Evolutionary conservation across 768 basidiomycete species (phyloP).

Genomic region (Russula earlei): DNA sequence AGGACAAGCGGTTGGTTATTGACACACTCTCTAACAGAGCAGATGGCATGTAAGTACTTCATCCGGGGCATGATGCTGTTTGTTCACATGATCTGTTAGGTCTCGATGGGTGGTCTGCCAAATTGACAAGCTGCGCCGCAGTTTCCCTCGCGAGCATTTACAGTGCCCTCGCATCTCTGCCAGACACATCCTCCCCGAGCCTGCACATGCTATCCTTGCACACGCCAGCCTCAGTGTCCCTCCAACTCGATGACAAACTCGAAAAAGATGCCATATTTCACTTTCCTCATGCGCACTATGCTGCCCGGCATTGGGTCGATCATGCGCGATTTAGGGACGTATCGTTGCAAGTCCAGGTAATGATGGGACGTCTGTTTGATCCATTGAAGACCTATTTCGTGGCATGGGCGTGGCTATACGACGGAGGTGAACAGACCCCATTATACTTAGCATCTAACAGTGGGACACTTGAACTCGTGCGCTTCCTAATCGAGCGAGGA

Average conservation of each 20-base stretch:
- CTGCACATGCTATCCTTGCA: not conserved
- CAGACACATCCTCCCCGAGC: not conserved
- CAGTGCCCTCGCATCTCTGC: not conserved
- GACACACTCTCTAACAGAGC: not conserved
- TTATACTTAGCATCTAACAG: not conserved
- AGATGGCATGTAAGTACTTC: not conserved
- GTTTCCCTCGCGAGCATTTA: not conserved
- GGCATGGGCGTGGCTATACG: not conserved
- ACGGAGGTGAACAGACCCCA: not conserved
- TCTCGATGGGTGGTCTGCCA: not conserved
- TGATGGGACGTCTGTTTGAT: not conserved
- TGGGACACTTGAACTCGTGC: not conserved
- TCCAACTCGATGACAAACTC: not conserved
- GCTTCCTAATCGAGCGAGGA: not conserved
- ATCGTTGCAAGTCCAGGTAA: not conserved
- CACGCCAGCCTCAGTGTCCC: not conserved
- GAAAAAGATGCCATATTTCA: not conserved
- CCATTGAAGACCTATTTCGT: not conserved
- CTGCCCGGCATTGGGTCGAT: not conserved
- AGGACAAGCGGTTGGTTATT: not conserved
- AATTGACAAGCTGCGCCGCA: not conserved
- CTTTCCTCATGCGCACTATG: not conserved
- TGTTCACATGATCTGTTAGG: not conserved
- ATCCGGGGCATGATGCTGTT: too few relatives aligned
- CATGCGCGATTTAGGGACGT: not conserved